Evolutionary conservation across 2,329 filamentous ascomycete species (phyloP).

Genomic region (Stemphylium beticola): DNA sequence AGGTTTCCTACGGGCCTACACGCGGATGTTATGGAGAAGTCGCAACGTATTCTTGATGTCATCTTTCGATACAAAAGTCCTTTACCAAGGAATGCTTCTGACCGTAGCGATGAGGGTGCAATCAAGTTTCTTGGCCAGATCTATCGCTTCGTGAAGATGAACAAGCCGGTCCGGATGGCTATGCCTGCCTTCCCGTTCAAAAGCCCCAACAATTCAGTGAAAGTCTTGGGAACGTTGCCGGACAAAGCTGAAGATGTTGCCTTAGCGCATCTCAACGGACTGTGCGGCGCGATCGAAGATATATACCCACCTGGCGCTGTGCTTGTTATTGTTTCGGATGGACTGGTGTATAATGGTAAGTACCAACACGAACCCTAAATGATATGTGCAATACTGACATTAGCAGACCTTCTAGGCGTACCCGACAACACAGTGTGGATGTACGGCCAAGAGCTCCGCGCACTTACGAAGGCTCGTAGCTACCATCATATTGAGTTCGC

Average conservation of each 20-base stretch:
- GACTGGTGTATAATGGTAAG: conserved; percentile 49
- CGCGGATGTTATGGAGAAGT: conserved; percentile 1
- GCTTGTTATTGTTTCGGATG: conserved; percentile 51
- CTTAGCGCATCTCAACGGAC: conserved; percentile 48
- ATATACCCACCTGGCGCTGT: conserved; percentile 50
- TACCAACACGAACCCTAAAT: neutral
- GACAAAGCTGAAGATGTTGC: conserved; percentile 53
- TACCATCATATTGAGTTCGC: conserved; percentile 27
- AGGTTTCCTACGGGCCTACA: neutral
- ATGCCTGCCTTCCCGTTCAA: conserved; percentile 68
- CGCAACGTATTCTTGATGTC: conserved; percentile 16
- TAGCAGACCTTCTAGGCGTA: conserved; percentile 49
- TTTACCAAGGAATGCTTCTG: conserved; percentile 9
- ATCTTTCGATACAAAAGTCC: conserved; percentile 20
- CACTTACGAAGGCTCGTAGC: conserved; percentile 11
- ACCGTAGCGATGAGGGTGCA: conserved; percentile 21
- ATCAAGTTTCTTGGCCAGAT: conserved; percentile 20
- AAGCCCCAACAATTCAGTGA: conserved; percentile 60
- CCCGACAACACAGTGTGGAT: conserved; percentile 51
- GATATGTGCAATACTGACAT: neutral
- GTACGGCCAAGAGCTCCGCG: conserved; percentile 32
- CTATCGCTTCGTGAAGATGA: conserved; percentile 7
- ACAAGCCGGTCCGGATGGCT: conserved; percentile 1
- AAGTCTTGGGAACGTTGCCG: conserved; percentile 57
- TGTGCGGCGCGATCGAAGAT: conserved; percentile 48